phyloP scores from a whole-genome alignment of 495 filamentous ascomycete genomes.

The Trichoderma erinaceum region DNA sequence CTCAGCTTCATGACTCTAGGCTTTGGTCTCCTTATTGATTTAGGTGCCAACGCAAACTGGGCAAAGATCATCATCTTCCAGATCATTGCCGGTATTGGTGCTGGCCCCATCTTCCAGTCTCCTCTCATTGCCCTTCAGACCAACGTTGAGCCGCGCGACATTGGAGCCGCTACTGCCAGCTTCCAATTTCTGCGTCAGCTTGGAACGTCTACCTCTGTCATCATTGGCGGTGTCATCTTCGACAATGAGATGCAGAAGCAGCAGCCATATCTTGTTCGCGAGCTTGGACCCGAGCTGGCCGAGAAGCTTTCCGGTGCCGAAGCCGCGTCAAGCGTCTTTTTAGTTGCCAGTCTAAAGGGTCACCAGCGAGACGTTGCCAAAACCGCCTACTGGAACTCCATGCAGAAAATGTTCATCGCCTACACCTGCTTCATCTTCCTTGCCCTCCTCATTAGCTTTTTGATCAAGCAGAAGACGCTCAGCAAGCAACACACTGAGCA shows the following conservation, averaged over 20 bases:
- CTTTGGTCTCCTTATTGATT: conserved; percentile 57
- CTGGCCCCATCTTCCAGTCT: conserved; percentile 63
- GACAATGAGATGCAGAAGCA: conserved; percentile 53
- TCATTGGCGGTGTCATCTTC: conserved; percentile 78
- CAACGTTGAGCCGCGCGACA: conserved; percentile 60
- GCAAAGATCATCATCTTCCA: conserved; percentile 56
- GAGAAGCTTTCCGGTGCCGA: conserved; percentile 42
- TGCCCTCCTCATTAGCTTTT: conserved; percentile 49
- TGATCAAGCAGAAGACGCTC: conserved; percentile 50
- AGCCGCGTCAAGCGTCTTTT: conserved; percentile 52
- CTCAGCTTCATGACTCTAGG: conserved; percentile 55
- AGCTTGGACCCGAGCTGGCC: conserved; percentile 40
- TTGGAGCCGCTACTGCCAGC: conserved; percentile 70
- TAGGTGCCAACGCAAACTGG: conserved; percentile 46
- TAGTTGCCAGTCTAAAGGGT: conserved; percentile 46
- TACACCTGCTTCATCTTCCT: conserved; percentile 50
- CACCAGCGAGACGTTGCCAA: conserved; percentile 44
- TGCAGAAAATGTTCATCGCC: conserved; percentile 65
- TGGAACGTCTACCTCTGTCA: conserved; percentile 63
- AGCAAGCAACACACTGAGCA: conserved; percentile 54
- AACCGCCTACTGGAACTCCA: conserved; percentile 47
- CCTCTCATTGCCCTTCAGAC: conserved; percentile 77
- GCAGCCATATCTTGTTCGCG: conserved; percentile 29
- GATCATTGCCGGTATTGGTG: conserved; percentile 60
- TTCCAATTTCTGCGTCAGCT: conserved; percentile 71